Base-by-base conservation (phyloP, 2,329 filamentous ascomycete species). In the Fusarium pseudoanthophilum region DNA sequence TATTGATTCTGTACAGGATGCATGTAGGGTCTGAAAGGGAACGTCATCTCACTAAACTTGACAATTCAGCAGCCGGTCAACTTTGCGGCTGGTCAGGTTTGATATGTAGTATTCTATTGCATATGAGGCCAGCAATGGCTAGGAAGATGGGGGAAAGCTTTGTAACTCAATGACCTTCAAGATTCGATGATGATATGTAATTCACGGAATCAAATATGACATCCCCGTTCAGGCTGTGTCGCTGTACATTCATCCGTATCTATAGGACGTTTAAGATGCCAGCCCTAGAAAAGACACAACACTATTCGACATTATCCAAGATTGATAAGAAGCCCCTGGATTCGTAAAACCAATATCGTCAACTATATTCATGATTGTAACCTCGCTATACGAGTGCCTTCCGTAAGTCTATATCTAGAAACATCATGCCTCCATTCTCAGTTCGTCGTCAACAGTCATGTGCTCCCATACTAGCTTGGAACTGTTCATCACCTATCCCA, bases 361-460 rank as follows among this genome's bases (percentile, higher is more conserved):
- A 61, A 56, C 52, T 46, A 68, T 62, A 60, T 67, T 67, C 67
- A 72, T 71, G 67, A 65, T 59, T 55, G 40, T 37, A 63, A 52
- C n/a, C 60, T 66, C 67, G 67, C 53, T 65, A 61, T 46, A 42
- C 67, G 55, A 71, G 68, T 71, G 26, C 62, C 39, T 71, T 60
- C 65, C 63, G 49, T 55, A 68, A 69, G 45, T 67, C 64, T 71
- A 71, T 61, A 59, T 71, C 63, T 62, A 52, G 53, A 71, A 73
- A 65, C 56, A 64, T 64, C 59, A 65, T 57, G 60, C 59, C 42
- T 60, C 72, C 67, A 65, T 63, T 62, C 61, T 57, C 58, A 75
- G 39, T 63, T 62, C 53, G 43, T 67, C 57, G 51, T 67, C 71
- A 73, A 67, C 57, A 64, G 57, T 67, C 71, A 74, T 73, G 71